Conservation (phyloP, 805 yeast species). For the Cyberlindnera euphorbiiphila region DNA sequence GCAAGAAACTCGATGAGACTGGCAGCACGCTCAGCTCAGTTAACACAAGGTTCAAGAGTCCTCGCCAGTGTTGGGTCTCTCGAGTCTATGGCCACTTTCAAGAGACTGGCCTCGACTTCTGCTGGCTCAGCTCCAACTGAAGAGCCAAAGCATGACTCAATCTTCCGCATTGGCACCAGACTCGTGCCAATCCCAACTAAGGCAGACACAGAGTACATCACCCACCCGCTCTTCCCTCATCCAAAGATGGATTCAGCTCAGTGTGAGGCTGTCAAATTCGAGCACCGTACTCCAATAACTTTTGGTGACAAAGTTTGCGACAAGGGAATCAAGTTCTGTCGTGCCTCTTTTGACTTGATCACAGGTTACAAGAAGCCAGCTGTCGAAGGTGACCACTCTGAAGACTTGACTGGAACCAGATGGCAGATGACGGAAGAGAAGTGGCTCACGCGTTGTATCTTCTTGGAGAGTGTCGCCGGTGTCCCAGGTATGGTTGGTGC, state of each 20-base stretch:
- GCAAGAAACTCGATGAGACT: no score
- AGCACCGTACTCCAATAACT: conserved; percentile 48
- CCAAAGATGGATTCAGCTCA: conserved; percentile 36
- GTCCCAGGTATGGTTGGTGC: conserved; percentile 82
- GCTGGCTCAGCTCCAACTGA: neutral
- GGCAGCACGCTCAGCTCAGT: no score
- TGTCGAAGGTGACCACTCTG: conserved; percentile 32
- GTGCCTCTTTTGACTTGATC: conserved; percentile 52
- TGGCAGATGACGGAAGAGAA: conserved; percentile 55
- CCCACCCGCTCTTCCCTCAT: conserved; percentile 35
- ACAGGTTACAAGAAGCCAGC: conserved; percentile 64
- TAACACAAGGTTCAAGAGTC: no score
- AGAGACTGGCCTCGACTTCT: neutral
- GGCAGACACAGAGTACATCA: conserved; percentile 1
- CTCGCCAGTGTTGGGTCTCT: no score
- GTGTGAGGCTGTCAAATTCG: conserved; percentile 40
- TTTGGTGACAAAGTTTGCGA: conserved; percentile 51
- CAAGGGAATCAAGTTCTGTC: conserved; percentile 39
- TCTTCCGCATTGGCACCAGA: conserved; percentile 6
- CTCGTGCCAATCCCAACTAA: conserved; percentile 2
- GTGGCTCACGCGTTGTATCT: conserved; percentile 61
- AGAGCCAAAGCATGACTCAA: neutral
- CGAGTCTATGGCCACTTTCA: neutral
- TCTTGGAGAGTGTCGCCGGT: conserved; percentile 70
- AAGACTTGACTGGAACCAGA: conserved; percentile 32